Evolutionary conservation across 2,329 filamentous ascomycete genomes (phyloP), one percentile per base, ranked within the genome.

Genomic region (Aureobasidium sp.): DNA sequence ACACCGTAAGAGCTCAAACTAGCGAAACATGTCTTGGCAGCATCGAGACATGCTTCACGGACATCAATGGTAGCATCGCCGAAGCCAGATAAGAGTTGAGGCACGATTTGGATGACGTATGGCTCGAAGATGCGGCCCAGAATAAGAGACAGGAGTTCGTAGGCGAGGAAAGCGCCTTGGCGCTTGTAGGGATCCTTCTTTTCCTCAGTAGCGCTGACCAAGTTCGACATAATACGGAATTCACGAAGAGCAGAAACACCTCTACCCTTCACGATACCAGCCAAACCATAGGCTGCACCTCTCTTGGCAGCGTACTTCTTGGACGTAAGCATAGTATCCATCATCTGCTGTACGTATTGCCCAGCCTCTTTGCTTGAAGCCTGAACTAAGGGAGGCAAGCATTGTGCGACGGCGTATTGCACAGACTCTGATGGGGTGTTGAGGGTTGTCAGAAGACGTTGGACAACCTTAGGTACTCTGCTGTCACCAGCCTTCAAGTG

Each of bases 381-480:
- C 63, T 85, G 87, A 36, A 99, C 86, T n/a, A 99, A 81, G 1
- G 94, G 92, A 15, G 94, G 93, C 26, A 99, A 79, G 69, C 94
- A 99, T 70, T 94, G 90, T 3, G 95, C 91, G 63, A 97, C 92
- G 51, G 94, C 94, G 72, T 94, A 97, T 74, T 99, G 94, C 1
- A 99, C 94, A 17, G 90, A 92, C 75, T 99, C 94, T 0, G 94
- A 97, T 32, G 94, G 94, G 13, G 93, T 97, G 73, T 88, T 94
- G 48, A 99, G 80, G 7, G 95, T 97, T 26, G 86, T 85, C 62
- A 99, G 81, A 26, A 99, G 80, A 65, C 91, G 86, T 68, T 93
- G 87, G 56, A 99, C 87, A 50, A 99, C 94, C 62, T 88, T 86
- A 0, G 92, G 91, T 53, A 97, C 85, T 69, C 95, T 92, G 67